A percentile compares a stretch with the other conserved stretches of the same genome.
Evolutionary conservation across 1,139 yeast genomes (phyloP).

Genomic region (Hansenula sp.): DNA sequence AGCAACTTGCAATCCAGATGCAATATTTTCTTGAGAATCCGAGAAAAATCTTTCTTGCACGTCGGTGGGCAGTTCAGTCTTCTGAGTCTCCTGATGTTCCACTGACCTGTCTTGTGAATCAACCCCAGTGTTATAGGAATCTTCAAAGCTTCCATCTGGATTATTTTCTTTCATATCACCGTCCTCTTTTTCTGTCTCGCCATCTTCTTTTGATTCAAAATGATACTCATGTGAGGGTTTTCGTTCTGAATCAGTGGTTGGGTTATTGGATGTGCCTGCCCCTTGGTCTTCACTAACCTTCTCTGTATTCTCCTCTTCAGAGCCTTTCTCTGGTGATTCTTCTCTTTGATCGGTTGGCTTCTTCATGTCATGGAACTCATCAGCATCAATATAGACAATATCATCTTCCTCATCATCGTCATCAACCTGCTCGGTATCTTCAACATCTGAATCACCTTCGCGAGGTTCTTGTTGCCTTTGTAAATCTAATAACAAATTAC

Average conservation of each 20-base stretch:
- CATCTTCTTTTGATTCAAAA: too few species aligned
- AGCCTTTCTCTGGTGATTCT: not conserved
- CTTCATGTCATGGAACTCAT: constrained; percentile 12
- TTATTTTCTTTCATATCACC: too few species aligned
- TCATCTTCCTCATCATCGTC: constrained; percentile 18
- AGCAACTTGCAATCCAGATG: not conserved
- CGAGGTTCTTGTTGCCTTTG: constrained; percentile 32
- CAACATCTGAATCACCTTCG: constrained; percentile 8
- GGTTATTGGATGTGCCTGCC: too few species aligned
- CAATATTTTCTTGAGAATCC: not conserved
- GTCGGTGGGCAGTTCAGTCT: not conserved
- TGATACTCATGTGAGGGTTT: too few species aligned
- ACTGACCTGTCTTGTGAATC: not conserved
- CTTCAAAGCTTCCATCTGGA: not conserved
- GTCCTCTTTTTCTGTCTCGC: too few species aligned
- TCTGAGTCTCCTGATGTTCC: not conserved
- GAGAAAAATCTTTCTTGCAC: not conserved
- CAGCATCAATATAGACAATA: constrained; percentile 17
- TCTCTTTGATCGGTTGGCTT: not conserved
- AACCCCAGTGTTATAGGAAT: too few species aligned
- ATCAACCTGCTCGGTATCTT: constrained; percentile 2
- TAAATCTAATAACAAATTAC: constrained; percentile 31
- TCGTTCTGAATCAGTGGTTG: too few species aligned
- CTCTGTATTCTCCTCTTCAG: too few species aligned
- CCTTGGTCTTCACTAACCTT: too few species aligned